Conservation (phyloP, 2,329 filamentous ascomycete species). For the Diaporthe batatas region DNA sequence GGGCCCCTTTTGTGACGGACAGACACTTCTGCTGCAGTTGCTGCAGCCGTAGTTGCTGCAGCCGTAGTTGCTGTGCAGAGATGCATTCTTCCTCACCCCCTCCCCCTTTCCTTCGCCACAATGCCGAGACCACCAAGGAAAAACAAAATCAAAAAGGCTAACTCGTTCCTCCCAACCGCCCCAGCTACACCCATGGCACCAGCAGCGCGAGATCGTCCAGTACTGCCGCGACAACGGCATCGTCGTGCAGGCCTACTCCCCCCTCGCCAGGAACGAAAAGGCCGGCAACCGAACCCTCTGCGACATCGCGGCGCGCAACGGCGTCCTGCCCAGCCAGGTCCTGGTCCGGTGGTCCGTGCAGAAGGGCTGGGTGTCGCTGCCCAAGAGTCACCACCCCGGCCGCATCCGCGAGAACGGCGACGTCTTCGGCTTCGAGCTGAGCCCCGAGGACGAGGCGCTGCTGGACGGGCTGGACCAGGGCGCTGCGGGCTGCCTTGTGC, state of each 20-base stretch:
- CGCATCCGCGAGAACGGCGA: slow-evolving; percentile 75
- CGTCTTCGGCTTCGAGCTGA: slow-evolving; percentile 72
- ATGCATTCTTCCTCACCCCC: too few species aligned
- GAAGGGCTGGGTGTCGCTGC: slow-evolving; percentile 71
- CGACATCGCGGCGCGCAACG: slow-evolving; percentile 66
- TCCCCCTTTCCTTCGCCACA: too few species aligned
- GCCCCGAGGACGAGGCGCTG: slow-evolving; percentile 63
- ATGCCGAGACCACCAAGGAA: too few species aligned
- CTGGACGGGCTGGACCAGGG: slow-evolving; percentile 37
- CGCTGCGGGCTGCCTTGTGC: slow-evolving; percentile 9
- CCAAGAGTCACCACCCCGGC: slow-evolving; percentile 72
- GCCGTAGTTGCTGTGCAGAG: too few species aligned
- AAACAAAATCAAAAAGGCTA: too few species aligned
- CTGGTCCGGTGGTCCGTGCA: slow-evolving; percentile 71
- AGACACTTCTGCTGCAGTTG: neutral
- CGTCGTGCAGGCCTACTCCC: slow-evolving; percentile 57
- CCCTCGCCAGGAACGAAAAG: slow-evolving; percentile 52
- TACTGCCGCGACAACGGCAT: slow-evolving; percentile 85
- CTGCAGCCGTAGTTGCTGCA: too few species aligned
- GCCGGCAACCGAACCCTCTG: slow-evolving; percentile 67
- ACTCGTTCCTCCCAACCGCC: slow-evolving; percentile 42
- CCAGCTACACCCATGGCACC: slow-evolving; percentile 79
- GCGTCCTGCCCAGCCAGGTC: slow-evolving; percentile 69
- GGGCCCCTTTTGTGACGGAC: neutral
- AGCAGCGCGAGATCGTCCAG: slow-evolving; percentile 58